Evolutionary conservation across 2,329 filamentous ascomycete species (phyloP).

Genomic region (Claviceps sorghi): DNA sequence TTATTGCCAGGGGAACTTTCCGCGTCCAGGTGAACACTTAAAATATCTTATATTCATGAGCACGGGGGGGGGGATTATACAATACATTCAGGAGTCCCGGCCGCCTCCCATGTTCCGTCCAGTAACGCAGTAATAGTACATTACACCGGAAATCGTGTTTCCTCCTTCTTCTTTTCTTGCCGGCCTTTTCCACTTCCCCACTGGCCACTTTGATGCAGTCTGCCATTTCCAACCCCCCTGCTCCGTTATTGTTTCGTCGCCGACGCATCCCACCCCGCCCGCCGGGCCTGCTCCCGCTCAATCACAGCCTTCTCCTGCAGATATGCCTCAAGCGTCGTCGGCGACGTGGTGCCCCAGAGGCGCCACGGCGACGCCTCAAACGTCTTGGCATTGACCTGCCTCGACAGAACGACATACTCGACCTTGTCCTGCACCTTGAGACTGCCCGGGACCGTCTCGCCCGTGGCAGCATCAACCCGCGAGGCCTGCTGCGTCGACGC

Average conservation of each 20-base stretch:
- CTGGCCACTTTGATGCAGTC: background rate
- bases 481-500: conserved; percentile 39
- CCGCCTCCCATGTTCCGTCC: too few relatives aligned
- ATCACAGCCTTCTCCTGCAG: conserved; percentile 21
- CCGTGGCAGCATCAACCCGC: conserved; percentile 23
- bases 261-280: conserved; percentile 18
- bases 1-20: background rate
- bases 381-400: conserved; percentile 28
- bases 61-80: too few relatives aligned
- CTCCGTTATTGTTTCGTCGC: background rate
- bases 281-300: conserved; percentile 18
- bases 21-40: too few relatives aligned
- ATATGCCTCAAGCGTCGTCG: conserved; percentile 33
- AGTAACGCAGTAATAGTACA: background rate
- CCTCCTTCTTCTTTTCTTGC: too few relatives aligned
- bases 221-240: background rate
- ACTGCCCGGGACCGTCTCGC: conserved; percentile 28
- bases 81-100: background rate
- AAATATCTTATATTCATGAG: too few relatives aligned
- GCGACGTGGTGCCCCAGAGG: conserved; percentile 48
- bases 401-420: conserved; percentile 52
- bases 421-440: conserved; percentile 37
- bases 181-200: too few relatives aligned
- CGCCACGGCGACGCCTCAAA: conserved; percentile 40
- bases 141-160: background rate